Evolutionary conservation across 2,329 filamentous ascomycete genomes (phyloP).

Genomic region (Colletotrichum lentis): DNA sequence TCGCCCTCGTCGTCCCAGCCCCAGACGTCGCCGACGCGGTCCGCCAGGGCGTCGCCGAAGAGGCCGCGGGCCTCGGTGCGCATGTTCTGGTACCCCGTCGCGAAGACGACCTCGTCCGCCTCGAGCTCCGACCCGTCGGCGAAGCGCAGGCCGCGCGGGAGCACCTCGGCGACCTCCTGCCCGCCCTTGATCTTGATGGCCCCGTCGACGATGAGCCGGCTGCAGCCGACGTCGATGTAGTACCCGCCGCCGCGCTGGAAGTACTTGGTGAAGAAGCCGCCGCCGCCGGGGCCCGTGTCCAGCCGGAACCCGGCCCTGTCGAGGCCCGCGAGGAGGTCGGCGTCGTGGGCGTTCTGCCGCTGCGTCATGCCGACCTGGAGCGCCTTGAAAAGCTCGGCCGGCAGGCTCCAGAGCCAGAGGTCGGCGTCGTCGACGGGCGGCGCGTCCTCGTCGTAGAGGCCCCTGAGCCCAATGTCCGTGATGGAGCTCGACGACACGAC

Average conservation of each 20-base stretch:
- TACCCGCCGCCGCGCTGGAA: slow-evolving; percentile 48
- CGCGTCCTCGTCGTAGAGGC: slow-evolving; percentile 59
- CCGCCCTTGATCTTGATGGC: slow-evolving; percentile 55
- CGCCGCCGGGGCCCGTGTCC: slow-evolving; percentile 62
- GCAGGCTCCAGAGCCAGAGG: slow-evolving; percentile 64
- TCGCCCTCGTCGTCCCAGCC: slow-evolving; percentile 59
- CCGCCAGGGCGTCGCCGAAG: slow-evolving; percentile 59
- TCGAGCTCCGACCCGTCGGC: slow-evolving; percentile 47
- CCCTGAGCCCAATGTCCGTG: slow-evolving; percentile 61
- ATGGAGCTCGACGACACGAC: slow-evolving; percentile 67
- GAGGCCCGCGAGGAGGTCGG: slow-evolving; percentile 54
- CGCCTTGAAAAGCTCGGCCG: slow-evolving; percentile 67
- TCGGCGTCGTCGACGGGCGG: slow-evolving; percentile 74
- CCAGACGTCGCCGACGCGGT: slow-evolving; percentile 57
- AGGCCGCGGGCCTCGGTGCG: slow-evolving; percentile 57
- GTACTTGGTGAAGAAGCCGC: slow-evolving; percentile 54
- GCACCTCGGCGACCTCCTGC: slow-evolving; percentile 62
- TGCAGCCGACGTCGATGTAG: slow-evolving; percentile 43
- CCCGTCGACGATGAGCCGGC: slow-evolving; percentile 44
- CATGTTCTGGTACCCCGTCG: slow-evolving; percentile 62
- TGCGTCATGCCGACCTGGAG: slow-evolving; percentile 58
- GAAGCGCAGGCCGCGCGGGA: slow-evolving; percentile 56
- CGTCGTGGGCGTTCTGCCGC: slow-evolving; percentile 50
- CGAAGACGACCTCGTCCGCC: slow-evolving; percentile 55
- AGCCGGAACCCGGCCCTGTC: slow-evolving; percentile 67